phyloP scores from a whole-genome alignment of 2,329 filamentous ascomycete species.

The Talaromyces sp. region DNA sequence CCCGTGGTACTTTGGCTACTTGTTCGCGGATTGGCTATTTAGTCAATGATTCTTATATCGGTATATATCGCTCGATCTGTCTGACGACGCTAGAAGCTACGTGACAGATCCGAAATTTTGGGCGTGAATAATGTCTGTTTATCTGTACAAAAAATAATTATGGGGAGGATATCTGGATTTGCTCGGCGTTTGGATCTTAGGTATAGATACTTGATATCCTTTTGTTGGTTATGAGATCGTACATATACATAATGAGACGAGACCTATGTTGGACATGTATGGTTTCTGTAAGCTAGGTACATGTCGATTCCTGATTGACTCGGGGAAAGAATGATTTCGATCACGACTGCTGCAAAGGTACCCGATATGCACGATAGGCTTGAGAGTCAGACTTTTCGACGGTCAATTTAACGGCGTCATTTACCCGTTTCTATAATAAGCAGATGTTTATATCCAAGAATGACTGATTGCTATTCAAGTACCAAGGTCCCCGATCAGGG shows the following conservation, averaged over 20 bases:
- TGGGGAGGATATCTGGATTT: background rate
- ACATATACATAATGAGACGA: background rate
- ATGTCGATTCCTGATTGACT: background rate
- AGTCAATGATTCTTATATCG: background rate
- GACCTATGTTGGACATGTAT: background rate
- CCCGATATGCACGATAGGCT: background rate
- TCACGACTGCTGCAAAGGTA: background rate
- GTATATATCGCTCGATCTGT: background rate
- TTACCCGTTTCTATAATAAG: background rate
- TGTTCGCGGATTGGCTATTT: conserved; percentile 64
- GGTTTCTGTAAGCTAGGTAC: background rate
- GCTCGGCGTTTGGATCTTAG: conserved; percentile 3
- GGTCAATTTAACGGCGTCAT: background rate
- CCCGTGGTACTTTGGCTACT: conserved; percentile 89
- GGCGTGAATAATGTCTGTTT: background rate
- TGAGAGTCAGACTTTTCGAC: background rate
- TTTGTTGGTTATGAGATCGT: background rate
- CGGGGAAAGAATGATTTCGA: background rate
- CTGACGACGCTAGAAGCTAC: background rate
- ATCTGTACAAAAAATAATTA: conserved; percentile 2
- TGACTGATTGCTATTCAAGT: background rate
- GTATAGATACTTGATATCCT: conserved; percentile 5
- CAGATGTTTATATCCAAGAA: background rate
- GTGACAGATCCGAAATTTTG: background rate
- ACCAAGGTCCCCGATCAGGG: background rate